Evolutionary conservation across 164 flowering plant species (phyloP).

Genomic region (Aristolochia californica): DNA sequence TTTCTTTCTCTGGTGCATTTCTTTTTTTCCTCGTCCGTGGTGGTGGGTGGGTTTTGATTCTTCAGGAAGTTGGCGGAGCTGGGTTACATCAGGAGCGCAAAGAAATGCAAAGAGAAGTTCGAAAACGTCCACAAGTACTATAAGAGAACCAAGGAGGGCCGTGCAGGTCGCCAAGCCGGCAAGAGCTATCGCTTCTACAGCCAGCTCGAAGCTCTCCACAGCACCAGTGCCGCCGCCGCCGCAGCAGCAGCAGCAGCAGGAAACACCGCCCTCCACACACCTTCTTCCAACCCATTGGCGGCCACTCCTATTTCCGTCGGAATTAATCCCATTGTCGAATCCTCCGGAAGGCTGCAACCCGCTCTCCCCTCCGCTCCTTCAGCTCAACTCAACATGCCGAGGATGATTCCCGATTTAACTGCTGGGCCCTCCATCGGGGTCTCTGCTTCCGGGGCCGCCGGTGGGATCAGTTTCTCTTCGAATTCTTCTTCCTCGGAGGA

Average conservation of each 20-base stretch:
- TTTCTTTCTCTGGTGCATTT: not conserved
- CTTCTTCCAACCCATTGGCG: not conserved
- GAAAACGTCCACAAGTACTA: conserved; percentile 71
- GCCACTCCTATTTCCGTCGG: conserved; percentile 4
- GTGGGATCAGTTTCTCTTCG: conserved; percentile 43
- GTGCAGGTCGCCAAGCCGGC: conserved; percentile 67
- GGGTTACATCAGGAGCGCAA: conserved; percentile 49
- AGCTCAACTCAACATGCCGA: not conserved
- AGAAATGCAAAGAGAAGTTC: conserved; percentile 67
- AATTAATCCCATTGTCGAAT: conserved; percentile 6
- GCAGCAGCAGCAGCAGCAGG: conserved; percentile 1
- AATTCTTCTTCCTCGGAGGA: conserved; percentile 29
- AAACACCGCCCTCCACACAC: not conserved
- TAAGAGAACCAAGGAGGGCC: conserved; percentile 57
- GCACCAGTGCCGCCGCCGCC: conserved; percentile 6
- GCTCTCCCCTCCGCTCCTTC: conserved; percentile 1
- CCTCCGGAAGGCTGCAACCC: not conserved
- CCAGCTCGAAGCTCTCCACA: conserved; percentile 57
- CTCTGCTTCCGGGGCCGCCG: conserved; percentile 6
- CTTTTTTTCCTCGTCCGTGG: not conserved
- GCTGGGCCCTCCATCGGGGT: too few relatives aligned
- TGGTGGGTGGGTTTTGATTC: conserved; percentile 8
- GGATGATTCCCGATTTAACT: conserved; percentile 2
- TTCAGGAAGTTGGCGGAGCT: conserved; percentile 54
- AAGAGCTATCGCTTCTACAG: conserved; percentile 49